Evolutionary conservation across 1,139 yeast genomes (phyloP).

Genomic region (Lodderomyces oxycetoniae): DNA sequence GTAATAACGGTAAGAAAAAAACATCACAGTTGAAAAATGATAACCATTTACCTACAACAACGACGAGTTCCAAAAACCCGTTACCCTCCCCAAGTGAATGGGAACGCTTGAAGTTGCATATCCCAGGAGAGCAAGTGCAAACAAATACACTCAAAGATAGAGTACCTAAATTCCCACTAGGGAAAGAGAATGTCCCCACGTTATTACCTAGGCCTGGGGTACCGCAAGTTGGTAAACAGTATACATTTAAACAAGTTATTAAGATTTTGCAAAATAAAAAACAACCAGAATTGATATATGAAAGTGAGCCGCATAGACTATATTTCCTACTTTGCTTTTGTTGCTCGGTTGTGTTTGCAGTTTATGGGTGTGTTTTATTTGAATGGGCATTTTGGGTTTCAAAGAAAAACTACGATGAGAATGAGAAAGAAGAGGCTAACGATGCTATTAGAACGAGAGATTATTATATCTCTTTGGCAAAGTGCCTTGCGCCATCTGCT

Average conservation of each 20-base stretch:
- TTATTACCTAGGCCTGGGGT: constrained; percentile 69
- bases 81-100: constrained; percentile 40
- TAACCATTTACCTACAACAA: constrained; percentile 7
- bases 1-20: background rate
- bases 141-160: constrained; percentile 46
- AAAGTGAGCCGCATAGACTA: constrained; percentile 76
- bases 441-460: constrained; percentile 35
- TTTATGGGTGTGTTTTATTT: constrained; percentile 59
- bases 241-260: constrained; percentile 61
- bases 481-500: constrained; percentile 33
- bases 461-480: constrained; percentile 29
- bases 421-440: constrained; percentile 39
- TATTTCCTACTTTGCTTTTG: constrained; percentile 70
- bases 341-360: constrained; percentile 60
- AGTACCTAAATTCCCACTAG: constrained; percentile 61
- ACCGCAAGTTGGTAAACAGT: constrained; percentile 58
- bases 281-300: constrained; percentile 72
- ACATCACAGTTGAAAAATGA: background rate
- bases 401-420: constrained; percentile 53
- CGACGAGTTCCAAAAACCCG: constrained; percentile 21
- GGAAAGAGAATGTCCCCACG: constrained; percentile 63
- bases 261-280: constrained; percentile 51
- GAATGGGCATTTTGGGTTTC: constrained; percentile 60
- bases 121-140: constrained; percentile 58
- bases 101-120: constrained; percentile 45